Conservation (phyloP, 805 yeast species). For the Tetrapisispora iriomotensis region DNA sequence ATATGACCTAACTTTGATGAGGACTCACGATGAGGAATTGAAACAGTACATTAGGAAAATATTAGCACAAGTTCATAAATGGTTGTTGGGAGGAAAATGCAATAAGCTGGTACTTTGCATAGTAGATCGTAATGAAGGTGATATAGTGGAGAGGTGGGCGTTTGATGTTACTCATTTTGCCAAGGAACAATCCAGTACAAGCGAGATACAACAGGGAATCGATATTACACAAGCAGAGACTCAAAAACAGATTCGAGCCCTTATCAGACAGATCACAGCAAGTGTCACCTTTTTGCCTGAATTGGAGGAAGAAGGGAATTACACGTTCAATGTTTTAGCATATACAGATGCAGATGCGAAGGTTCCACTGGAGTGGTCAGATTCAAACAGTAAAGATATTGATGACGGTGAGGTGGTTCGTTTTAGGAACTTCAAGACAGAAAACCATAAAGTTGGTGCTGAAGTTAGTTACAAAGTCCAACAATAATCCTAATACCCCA, state of each 20-base stretch:
- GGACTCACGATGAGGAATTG: conserved; percentile 68
- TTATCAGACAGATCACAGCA: conserved; percentile 81
- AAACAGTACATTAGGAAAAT: conserved; percentile 56
- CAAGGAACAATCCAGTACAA: conserved; percentile 5
- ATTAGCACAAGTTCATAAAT: conserved; percentile 56
- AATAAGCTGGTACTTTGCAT: conserved; percentile 62
- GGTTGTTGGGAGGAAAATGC: conserved; percentile 66
- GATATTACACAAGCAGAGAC: conserved; percentile 35
- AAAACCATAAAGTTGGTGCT: conserved; percentile 61
- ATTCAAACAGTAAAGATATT: conserved; percentile 45
- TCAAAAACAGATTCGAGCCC: conserved; percentile 71
- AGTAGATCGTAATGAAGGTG: conserved; percentile 56
- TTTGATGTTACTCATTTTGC: conserved; percentile 45
- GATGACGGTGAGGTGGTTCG: conserved; percentile 57
- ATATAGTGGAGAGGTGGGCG: conserved; percentile 78
- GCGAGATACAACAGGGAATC: conserved; percentile 5
- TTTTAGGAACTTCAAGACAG: conserved; percentile 59
- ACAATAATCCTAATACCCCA: conserved; percentile 1
- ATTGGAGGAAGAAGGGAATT: conserved; percentile 43
- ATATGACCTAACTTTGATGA: conserved; percentile 67
- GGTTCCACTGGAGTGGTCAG: conserved; percentile 80
- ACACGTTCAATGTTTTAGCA: conserved; percentile 78
- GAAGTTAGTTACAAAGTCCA: conserved; percentile 39
- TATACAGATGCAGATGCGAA: conserved; percentile 61
- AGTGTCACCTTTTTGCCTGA: conserved; percentile 79